Percentiles rank a stretch among this genome's conserved stretches.
phyloP scores from a whole-genome alignment of 331 rosid genomes.

The Cydonia oblonga region DNA sequence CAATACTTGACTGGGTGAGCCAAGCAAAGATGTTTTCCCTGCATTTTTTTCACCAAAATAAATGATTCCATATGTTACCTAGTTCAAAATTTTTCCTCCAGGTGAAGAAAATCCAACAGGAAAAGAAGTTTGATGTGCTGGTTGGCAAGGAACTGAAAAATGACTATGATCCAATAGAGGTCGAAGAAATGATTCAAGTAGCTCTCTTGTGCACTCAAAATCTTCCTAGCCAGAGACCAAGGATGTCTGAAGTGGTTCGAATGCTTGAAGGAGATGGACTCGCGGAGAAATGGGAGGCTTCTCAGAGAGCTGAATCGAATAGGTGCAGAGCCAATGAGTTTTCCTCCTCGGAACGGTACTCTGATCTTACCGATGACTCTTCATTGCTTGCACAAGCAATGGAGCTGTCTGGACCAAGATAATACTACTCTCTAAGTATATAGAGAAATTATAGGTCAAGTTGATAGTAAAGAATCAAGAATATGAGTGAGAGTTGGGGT shows the following conservation, averaged over 20 bases:
- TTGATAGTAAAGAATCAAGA: background rate
- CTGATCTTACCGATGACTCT: conserved; percentile 92
- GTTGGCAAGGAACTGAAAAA: conserved; percentile 68
- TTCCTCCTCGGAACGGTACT: conserved; percentile 78
- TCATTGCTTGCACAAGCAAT: conserved; percentile 84
- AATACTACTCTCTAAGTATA: background rate
- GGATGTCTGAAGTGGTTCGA: conserved; percentile 91
- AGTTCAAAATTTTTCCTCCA: conserved; percentile 13
- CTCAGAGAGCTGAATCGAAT: conserved; percentile 74
- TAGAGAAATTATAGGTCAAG: background rate
- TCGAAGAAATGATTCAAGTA: conserved; percentile 83
- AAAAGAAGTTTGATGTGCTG: conserved; percentile 68
- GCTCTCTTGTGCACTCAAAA: conserved; percentile 84
- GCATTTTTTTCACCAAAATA: background rate
- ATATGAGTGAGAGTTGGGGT: conserved; percentile 11
- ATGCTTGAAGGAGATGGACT: conserved; percentile 99
- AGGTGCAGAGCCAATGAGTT: conserved; percentile 63
- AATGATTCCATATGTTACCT: background rate
- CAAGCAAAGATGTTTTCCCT: background rate
- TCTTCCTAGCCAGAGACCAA: conserved; percentile 74
- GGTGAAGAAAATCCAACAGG: conserved; percentile 86
- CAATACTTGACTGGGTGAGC: conserved; percentile 89
- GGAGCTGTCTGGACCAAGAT: conserved; percentile 99
- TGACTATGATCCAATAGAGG: conserved; percentile 65
- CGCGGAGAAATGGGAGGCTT: conserved; percentile 96